These are phyloP conservation scores for Didymella lethalis DNA, from an alignment of 2,329 filamentous ascomycete genomes.

Conservation along the genomic window DNA sequence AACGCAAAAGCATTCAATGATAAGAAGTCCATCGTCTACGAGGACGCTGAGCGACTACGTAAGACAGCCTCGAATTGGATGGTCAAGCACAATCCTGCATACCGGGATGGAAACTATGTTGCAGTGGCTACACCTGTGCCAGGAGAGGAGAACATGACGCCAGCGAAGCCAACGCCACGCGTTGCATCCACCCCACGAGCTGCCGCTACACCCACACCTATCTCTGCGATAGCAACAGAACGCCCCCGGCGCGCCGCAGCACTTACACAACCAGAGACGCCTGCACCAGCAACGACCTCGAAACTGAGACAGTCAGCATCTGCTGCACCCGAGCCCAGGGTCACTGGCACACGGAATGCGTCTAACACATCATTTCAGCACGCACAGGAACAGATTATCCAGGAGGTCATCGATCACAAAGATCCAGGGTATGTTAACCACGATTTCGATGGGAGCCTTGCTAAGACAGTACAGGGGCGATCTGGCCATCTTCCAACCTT, in stretches of 20 bases:
- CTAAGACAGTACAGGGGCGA: slow-evolving; percentile 55
- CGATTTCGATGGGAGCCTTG: background rate
- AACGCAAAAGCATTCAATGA: slow-evolving; percentile 88
- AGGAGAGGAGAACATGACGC: slow-evolving; percentile 55
- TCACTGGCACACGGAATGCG: slow-evolving; percentile 48
- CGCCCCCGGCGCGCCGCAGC: slow-evolving; percentile 47
- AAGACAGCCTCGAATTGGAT: slow-evolving; percentile 89
- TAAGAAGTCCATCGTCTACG: slow-evolving; percentile 74
- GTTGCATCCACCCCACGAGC: slow-evolving; percentile 37
- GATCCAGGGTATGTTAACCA: slow-evolving; percentile 56
- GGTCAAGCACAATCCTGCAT: slow-evolving; percentile 85
- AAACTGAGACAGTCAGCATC: slow-evolving; percentile 45
- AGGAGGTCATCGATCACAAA: slow-evolving; percentile 72
- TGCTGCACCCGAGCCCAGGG: slow-evolving; percentile 30
- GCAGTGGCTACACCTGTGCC: slow-evolving; percentile 78
- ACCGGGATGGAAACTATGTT: slow-evolving; percentile 70
- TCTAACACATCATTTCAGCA: slow-evolving; percentile 72
- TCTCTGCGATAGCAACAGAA: slow-evolving; percentile 26
- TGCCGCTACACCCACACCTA: slow-evolving; percentile 35
- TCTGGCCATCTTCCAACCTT: slow-evolving; percentile 75
- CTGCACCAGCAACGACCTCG: slow-evolving; percentile 33
- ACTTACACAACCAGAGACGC: slow-evolving; percentile 38
- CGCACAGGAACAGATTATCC: slow-evolving; percentile 84
- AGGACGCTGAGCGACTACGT: slow-evolving; percentile 85
- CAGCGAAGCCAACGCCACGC: slow-evolving; percentile 41